Evolutionary conservation across 257 asterid genomes (phyloP).

Genomic region (Plectranthus barbatus): DNA sequence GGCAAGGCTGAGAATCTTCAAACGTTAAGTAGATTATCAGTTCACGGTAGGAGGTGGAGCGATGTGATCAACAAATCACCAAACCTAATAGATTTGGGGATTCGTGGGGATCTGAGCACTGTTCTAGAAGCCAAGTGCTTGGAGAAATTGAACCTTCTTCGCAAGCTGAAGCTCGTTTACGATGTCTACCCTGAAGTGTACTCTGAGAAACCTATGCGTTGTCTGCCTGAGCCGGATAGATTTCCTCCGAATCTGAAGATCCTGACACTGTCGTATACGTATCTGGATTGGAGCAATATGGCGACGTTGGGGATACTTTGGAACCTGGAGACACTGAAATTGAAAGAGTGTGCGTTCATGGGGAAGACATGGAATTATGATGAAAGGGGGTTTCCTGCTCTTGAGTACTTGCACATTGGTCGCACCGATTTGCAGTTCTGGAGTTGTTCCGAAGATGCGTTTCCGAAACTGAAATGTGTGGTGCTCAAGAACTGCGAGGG

Average conservation of each 20-base stretch:
- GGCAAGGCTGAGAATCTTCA: too few relatives aligned
- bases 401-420: conserved; percentile 18
- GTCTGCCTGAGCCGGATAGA: background rate
- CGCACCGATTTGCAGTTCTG: too few relatives aligned
- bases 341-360: conserved; percentile 10
- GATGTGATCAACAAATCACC: background rate
- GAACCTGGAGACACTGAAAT: too few relatives aligned
- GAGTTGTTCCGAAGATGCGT: too few relatives aligned
- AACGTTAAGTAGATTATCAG: background rate
- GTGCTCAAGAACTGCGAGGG: too few relatives aligned
- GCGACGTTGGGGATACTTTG: conserved; percentile 2
- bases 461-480: conserved; percentile 10
- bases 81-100: background rate
- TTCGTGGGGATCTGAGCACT: background rate
- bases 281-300: conserved; percentile 31
- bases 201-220: background rate
- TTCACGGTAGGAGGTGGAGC: background rate
- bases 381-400: conserved; percentile 6
- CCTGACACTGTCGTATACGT: background rate
- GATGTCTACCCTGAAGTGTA: too few relatives aligned
- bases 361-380: conserved; percentile 20
- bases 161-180: background rate
- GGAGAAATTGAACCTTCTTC: background rate
- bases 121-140: too few relatives aligned
- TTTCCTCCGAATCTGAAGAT: background rate